Percentiles rank a stretch among this genome's conserved stretches.
These are phyloP conservation scores for Porodaedalea pini DNA, from an alignment of 1,284 basidiomycete genomes.

Conservation along the genomic window DNA sequence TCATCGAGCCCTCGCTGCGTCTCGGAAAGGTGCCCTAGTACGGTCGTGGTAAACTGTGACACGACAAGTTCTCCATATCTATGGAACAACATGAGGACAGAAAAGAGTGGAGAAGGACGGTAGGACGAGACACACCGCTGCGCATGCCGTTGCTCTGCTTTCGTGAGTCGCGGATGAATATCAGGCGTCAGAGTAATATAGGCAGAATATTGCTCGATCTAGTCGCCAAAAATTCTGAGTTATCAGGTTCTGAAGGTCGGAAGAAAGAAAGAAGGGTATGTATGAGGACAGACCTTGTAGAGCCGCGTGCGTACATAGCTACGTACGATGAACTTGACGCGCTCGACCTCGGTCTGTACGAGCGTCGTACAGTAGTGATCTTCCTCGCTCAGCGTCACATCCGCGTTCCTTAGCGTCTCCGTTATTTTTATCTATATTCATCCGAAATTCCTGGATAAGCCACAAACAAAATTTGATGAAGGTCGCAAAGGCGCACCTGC, in stretches of 20 bases:
- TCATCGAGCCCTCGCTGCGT: conserved; percentile 75
- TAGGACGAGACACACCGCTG: conserved; percentile 46
- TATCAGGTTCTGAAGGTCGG: too few species aligned
- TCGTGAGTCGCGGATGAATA: conserved; percentile 69
- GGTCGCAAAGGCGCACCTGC: conserved; percentile 57
- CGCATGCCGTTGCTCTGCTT: conserved; percentile 77
- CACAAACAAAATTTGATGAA: not conserved
- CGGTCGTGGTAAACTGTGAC: conserved; percentile 67
- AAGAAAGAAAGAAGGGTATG: not conserved
- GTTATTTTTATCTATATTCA: conserved; percentile 34
- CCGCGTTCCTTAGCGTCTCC: conserved; percentile 66
- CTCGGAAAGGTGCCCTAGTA: conserved; percentile 76
- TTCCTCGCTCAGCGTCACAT: conserved; percentile 80
- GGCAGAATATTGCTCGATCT: conserved; percentile 87
- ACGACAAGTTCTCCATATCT: conserved; percentile 75
- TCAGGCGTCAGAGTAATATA: conserved; percentile 62
- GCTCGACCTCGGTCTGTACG: conserved; percentile 89
- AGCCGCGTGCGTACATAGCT: conserved; percentile 84
- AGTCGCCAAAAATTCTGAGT: conserved; percentile 15
- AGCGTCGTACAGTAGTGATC: conserved; percentile 89
- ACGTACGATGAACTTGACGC: conserved; percentile 85
- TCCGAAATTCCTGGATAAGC: not conserved
- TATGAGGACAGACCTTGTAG: conserved; percentile 60
- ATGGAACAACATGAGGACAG: not conserved
- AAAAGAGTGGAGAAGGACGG: not conserved